Percentiles rank a stretch among this genome's conserved stretches.
Conservation (phyloP, 192 early-diverging fungal genomes). For the Rhizoclosmatium sp. region DNA sequence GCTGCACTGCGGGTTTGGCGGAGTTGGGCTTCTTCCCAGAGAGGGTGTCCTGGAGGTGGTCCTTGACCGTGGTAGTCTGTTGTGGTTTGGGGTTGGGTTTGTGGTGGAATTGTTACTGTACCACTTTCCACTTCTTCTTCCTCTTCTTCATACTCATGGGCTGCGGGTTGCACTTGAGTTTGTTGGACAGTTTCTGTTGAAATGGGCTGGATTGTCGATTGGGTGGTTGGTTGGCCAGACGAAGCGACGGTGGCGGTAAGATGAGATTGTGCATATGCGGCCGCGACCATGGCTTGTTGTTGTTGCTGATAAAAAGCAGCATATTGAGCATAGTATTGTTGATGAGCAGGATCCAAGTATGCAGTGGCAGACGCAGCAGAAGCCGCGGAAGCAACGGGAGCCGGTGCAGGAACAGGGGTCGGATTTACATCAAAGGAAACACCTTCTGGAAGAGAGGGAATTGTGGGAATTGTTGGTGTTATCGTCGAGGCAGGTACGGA, state of each 20-base stretch:
- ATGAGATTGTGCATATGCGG: constrained; percentile 4
- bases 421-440: constrained; percentile 16
- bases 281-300: constrained; percentile 2
- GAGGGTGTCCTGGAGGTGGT: constrained; percentile 41
- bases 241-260: background rate
- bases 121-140: constrained; percentile 37
- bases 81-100: background rate
- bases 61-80: constrained; percentile 20
- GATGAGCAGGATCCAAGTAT: constrained; percentile 16
- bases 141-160: constrained; percentile 14
- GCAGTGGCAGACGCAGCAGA: background rate
- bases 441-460: constrained; percentile 15
- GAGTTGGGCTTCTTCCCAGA: constrained; percentile 44
- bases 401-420: background rate
- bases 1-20: background rate
- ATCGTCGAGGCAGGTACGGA: background rate
- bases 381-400: background rate
- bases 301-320: constrained; percentile 16
- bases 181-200: too few relatives aligned
- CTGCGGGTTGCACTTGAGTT: background rate
- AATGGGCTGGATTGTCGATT: too few relatives aligned
- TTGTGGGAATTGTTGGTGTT: background rate
- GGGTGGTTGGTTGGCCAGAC: background rate
- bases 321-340: constrained; percentile 27
- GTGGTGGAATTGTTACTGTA: constrained; percentile 5